A percentile compares a stretch with the other conserved stretches of the same genome.
These are phyloP conservation scores for Fusarium miscanthi DNA, from an alignment of 2,329 filamentous ascomycete genomes.

Conservation along the genomic window DNA sequence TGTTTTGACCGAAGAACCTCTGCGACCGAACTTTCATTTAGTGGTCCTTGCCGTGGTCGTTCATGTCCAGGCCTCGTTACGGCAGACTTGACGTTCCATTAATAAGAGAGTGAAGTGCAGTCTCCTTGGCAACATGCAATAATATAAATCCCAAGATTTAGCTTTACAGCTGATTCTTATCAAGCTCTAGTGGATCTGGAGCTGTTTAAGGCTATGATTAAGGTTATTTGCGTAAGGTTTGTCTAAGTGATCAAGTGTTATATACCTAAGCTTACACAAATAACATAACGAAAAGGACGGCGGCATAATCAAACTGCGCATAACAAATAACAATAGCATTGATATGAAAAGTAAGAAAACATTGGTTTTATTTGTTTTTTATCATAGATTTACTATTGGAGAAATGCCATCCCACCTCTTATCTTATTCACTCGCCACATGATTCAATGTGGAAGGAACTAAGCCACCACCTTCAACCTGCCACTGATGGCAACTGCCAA, in stretches of 20 bases:
- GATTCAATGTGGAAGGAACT: background rate
- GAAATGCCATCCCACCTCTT: background rate
- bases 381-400: background rate
- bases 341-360: background rate
- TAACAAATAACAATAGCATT: background rate
- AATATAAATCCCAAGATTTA: background rate
- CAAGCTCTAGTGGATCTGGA: background rate
- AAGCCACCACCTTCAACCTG: conserved; percentile 21
- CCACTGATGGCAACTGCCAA: conserved; percentile 37
- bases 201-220: background rate
- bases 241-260: background rate
- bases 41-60: background rate
- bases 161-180: background rate
- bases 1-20: background rate
- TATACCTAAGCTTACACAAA: background rate
- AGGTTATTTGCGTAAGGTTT: background rate
- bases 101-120: background rate
- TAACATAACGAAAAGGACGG: background rate
- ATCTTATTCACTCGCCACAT: background rate
- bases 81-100: background rate
- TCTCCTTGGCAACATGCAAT: background rate
- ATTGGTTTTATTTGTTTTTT: accelerated
- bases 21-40: background rate
- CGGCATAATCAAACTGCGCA: background rate
- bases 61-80: background rate